phyloP scores from a whole-genome alignment of 202 grass and related monocot genomes.

The Schoenoplectus triqueter region DNA sequence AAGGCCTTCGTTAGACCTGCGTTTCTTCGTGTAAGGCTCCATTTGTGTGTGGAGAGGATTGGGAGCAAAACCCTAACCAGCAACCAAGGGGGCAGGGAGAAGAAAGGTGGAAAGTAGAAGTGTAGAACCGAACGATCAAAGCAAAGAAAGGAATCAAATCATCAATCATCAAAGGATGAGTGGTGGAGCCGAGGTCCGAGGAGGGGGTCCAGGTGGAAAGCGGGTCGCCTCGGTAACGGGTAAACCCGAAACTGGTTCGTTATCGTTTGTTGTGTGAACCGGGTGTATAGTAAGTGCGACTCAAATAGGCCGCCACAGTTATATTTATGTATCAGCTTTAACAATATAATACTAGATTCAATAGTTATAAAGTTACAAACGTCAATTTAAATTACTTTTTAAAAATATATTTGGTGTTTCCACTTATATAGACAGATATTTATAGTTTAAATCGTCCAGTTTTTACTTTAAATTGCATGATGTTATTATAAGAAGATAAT shows the following conservation, averaged over 20 bases:
- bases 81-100: slow-evolving; percentile 33
- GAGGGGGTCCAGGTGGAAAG: not conserved
- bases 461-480: too few relatives aligned
- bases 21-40: slow-evolving; percentile 83
- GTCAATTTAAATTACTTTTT: too few relatives aligned
- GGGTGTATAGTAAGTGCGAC: not conserved
- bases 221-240: not conserved
- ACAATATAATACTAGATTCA: too few relatives aligned
- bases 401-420: too few relatives aligned
- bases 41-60: slow-evolving; percentile 34
- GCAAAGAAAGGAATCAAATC: slow-evolving; percentile 6
- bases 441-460: too few relatives aligned
- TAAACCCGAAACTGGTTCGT: not conserved
- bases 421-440: too few relatives aligned
- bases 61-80: slow-evolving; percentile 58
- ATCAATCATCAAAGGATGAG: not conserved
- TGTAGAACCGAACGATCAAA: not conserved
- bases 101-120: not conserved
- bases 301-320: too few relatives aligned
- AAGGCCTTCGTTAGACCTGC: slow-evolving; percentile 80
- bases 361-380: too few relatives aligned
- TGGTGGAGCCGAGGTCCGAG: not conserved
- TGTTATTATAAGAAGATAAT: too few relatives aligned
- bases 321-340: too few relatives aligned
- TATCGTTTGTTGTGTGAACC: not conserved